Evolutionary conservation across 2,329 filamentous ascomycete genomes (phyloP), one percentile per base, ranked within the genome.

Genomic region (Scorias spongiosa): DNA sequence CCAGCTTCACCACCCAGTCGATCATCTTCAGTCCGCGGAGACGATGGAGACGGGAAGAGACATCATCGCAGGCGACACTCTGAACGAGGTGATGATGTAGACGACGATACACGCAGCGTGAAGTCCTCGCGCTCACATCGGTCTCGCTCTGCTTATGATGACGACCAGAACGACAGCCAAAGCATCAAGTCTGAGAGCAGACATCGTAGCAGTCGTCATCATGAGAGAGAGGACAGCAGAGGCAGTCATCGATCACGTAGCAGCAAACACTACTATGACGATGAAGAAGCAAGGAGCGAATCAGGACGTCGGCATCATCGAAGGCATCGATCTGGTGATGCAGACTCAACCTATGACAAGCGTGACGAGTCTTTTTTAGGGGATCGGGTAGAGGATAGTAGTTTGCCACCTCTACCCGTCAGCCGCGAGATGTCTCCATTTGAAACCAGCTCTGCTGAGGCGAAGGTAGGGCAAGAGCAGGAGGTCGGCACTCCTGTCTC

Each of bases 301-400:
- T 41, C 42, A 28, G 40, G 47, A 10, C 45, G 47, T 26, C 47
- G 48, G n/a, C 54, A 55, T 41, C 57, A 50, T 42, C 52, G 39
- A 46, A 43, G 29, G n/a, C 5, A 9, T 43, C 46, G 12, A 34
- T 32, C 38, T 34, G 32, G 39, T 11, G 29, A 44, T 15, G 15
- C 32, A 5, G 32, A 36, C 9, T 15, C 15, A 12, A 15, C 32
- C 11, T 12, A 15, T 9, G 32, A 36, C 28, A 28, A 47, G 28
- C 30, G 37, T 30, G 39, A 63, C 46, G 57, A 64, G 65, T 71
- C 74, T 78, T 78, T 78, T 78, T 77, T 78, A 79, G 75, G 61
- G 58, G 66, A 67, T 64, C 67, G 72, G 74, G 74, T 71, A 71
- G 75, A 75, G 72, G 71, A 71, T 57, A 51, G 60, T 59, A 64